These are phyloP conservation scores for Ambrosia trifida DNA, from an alignment of 129 eudicot species.

Conservation along the genomic window DNA sequence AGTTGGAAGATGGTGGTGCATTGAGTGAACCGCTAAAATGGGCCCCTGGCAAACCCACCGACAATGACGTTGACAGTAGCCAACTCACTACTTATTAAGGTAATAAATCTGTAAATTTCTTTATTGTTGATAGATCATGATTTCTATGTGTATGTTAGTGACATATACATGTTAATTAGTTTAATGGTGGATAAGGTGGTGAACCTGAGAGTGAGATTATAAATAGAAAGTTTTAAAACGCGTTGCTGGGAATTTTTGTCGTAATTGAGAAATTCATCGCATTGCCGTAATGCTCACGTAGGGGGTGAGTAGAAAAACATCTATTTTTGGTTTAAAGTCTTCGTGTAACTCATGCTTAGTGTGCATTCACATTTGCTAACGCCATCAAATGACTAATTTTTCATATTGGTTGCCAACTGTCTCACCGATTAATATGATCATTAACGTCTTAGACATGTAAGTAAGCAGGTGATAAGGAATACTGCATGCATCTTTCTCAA, in stretches of 20 bases:
- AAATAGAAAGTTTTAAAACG: slow-evolving; percentile 23
- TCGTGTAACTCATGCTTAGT: slow-evolving; percentile 38
- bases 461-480: slow-evolving; percentile 25
- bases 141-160: background rate
- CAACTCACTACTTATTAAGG: slow-evolving; percentile 27
- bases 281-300: slow-evolving; percentile 32
- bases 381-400: slow-evolving; percentile 27
- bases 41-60: slow-evolving; percentile 50
- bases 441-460: slow-evolving; percentile 31
- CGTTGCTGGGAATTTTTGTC: slow-evolving; percentile 30
- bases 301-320: slow-evolving; percentile 10
- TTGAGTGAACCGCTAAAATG: slow-evolving; percentile 45
- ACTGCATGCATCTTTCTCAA: slow-evolving; percentile 25
- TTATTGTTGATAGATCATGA: slow-evolving; percentile 1
- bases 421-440: slow-evolving; percentile 28
- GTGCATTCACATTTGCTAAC: slow-evolving; percentile 35
- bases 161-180: slow-evolving; percentile 22
- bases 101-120: slow-evolving; percentile 18
- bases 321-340: slow-evolving; percentile 34
- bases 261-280: slow-evolving; percentile 26
- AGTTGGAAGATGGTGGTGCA: slow-evolving; percentile 39
- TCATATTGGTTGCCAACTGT: slow-evolving; percentile 35
- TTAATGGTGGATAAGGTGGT: slow-evolving; percentile 25
- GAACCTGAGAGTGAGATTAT: slow-evolving; percentile 19
- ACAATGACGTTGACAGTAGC: slow-evolving; percentile 40